Conservation (phyloP, 129 eudicot species). For the Rutidosis leptorrhynchoides region DNA sequence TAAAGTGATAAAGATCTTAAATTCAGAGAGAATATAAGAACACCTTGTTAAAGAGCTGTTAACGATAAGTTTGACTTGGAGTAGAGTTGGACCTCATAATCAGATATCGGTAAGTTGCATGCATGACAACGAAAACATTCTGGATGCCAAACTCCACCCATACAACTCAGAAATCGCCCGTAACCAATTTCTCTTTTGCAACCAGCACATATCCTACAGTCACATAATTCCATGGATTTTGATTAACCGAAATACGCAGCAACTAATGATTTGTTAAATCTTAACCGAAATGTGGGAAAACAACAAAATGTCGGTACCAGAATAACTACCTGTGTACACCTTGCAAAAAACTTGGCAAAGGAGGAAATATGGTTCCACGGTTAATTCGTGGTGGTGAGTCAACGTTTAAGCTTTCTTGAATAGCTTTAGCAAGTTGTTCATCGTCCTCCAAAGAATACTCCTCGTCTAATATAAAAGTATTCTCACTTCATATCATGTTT, state of each 20-base stretch:
- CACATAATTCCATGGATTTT: conserved; percentile 13
- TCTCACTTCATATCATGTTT: conserved; percentile 8
- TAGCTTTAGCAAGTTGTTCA: conserved; percentile 82
- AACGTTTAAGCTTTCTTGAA: conserved; percentile 74
- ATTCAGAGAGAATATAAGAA: conserved; percentile 24
- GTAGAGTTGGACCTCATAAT: conserved; percentile 68
- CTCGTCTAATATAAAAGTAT: conserved; percentile 30
- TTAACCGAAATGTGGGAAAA: background rate
- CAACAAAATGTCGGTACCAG: background rate
- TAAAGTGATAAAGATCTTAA: conserved; percentile 11
- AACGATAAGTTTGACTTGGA: conserved; percentile 27
- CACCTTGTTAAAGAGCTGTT: conserved; percentile 22
- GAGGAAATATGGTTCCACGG: conserved; percentile 57
- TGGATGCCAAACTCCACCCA: conserved; percentile 98
- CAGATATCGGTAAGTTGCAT: conserved; percentile 77
- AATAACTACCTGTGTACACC: conserved; percentile 56
- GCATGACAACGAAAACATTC: conserved; percentile 89
- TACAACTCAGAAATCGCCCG: conserved; percentile 87
- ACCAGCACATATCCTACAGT: conserved; percentile 82
- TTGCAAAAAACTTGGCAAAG: conserved; percentile 49
- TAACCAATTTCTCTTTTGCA: conserved; percentile 83
- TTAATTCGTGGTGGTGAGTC: conserved; percentile 61
- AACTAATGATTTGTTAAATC: background rate
- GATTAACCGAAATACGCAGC: conserved; percentile 2
- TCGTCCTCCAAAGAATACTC: conserved; percentile 63